These are phyloP conservation scores for Geranium rotundifolium DNA, from an alignment of 345 rosid genomes.

Conservation along the genomic window DNA sequence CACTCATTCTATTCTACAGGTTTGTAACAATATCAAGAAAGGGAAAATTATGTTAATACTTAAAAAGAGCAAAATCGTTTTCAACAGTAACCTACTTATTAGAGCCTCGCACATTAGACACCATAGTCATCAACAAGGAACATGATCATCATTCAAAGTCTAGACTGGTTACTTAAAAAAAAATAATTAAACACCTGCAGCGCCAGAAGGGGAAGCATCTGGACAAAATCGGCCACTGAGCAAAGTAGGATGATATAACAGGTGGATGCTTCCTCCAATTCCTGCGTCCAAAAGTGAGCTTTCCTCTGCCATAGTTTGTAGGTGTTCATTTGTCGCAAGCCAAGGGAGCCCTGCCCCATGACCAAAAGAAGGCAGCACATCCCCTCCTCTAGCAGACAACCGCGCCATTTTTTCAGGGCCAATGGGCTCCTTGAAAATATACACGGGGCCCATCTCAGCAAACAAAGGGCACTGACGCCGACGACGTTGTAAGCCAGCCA, in stretches of 20 bases:
- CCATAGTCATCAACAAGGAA: neutral
- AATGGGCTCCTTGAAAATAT: constrained; percentile 94
- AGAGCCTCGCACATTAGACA: neutral
- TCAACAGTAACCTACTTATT: neutral
- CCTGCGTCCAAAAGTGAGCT: constrained; percentile 79
- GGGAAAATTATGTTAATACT: neutral
- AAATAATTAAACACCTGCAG: constrained; percentile 55
- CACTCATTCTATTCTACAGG: neutral
- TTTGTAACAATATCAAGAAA: neutral
- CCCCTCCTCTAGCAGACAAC: constrained; percentile 92
- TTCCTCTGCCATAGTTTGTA: constrained; percentile 57
- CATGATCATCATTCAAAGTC: neutral
- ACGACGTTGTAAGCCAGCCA: constrained; percentile 97
- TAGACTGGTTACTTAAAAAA: constrained; percentile 1
- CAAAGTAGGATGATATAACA: constrained; percentile 81
- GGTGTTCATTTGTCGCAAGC: constrained; percentile 59
- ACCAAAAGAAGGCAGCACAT: constrained; percentile 81
- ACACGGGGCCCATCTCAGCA: constrained; percentile 98
- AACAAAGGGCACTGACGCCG: constrained; percentile 96
- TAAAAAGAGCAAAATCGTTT: neutral
- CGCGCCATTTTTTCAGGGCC: constrained; percentile 86
- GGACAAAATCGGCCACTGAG: constrained; percentile 96
- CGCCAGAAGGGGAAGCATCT: constrained; percentile 87
- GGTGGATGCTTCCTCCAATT: constrained; percentile 75
- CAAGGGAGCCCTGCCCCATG: constrained; percentile 95